Conservation (phyloP, 2,329 filamentous ascomycete genomes). For the Fusarium protoensiforme region DNA sequence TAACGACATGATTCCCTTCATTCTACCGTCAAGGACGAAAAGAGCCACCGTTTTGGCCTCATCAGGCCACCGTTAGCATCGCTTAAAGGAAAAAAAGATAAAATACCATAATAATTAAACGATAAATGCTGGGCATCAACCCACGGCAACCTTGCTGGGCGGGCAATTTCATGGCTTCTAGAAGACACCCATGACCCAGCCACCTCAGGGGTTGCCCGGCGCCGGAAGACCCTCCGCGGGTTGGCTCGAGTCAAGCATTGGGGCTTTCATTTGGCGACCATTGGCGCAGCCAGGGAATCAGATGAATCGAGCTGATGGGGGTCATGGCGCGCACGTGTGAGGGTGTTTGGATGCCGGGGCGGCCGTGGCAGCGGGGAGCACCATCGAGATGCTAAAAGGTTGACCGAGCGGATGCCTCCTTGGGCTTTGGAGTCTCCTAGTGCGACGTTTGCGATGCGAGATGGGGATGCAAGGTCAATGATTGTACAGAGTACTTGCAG, state of each 20-base stretch:
- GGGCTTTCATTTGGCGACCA: constrained; percentile 13
- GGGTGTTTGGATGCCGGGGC: constrained; percentile 20
- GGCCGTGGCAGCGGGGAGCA: constrained; percentile 5
- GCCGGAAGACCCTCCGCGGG: constrained; percentile 40
- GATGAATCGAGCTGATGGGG: constrained; percentile 28
- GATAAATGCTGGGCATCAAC: constrained; percentile 28
- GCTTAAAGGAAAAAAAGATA: constrained; percentile 18
- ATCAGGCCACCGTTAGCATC: constrained; percentile 28
- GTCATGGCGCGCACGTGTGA: constrained; percentile 36
- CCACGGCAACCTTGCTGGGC: constrained; percentile 12
- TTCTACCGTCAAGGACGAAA: background rate
- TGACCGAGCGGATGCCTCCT: constrained; percentile 13
- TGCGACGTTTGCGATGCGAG: background rate
- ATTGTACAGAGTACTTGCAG: background rate
- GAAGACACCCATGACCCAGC: constrained; percentile 34
- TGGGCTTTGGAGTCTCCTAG: background rate
- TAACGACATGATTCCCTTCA: background rate
- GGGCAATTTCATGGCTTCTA: constrained; percentile 41
- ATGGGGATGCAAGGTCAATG: background rate
- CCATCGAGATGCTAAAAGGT: constrained; percentile 16
- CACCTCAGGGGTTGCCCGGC: constrained; percentile 31
- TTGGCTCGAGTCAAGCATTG: constrained; percentile 30
- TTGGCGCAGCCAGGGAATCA: constrained; percentile 15
- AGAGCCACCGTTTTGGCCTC: constrained; percentile 34
- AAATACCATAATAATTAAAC: constrained; percentile 27